phyloP scores from a whole-genome alignment of 208 protist species.

The Leishmania braziliensis region DNA sequence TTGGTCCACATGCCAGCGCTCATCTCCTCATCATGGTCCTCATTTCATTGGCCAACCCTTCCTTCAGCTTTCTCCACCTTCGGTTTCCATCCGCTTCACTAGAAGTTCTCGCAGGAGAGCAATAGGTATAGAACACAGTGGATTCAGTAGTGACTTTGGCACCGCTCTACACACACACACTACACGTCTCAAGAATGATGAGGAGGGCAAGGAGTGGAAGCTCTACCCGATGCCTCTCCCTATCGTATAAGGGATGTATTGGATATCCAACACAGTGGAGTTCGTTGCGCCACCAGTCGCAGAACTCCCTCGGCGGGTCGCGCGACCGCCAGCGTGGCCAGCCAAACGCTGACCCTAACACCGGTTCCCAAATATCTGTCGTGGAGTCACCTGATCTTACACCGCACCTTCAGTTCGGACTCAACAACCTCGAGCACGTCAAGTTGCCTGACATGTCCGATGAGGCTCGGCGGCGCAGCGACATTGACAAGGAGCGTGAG shows the following conservation, averaged over 20 bases:
- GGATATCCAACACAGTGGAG: conserved; percentile 13
- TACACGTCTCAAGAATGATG: conserved; percentile 24
- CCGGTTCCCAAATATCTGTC: conserved; percentile 77
- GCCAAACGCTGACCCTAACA: conserved; percentile 71
- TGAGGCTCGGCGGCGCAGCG: conserved; percentile 51
- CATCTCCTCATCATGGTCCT: background rate
- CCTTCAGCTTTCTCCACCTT: background rate
- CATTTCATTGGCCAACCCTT: background rate
- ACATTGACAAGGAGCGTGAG: conserved; percentile 79
- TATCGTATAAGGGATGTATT: conserved; percentile 1
- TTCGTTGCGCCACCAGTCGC: conserved; percentile 33
- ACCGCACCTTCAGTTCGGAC: conserved; percentile 73
- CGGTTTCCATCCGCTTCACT: background rate
- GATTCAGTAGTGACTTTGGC: background rate
- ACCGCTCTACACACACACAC: background rate
- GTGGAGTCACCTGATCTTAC: conserved; percentile 79
- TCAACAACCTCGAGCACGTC: conserved; percentile 81
- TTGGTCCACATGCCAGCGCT: background rate
- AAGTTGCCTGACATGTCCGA: conserved; percentile 65
- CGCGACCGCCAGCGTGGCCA: conserved; percentile 71
- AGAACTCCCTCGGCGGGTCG: conserved; percentile 53
- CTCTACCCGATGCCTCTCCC: conserved; percentile 10
- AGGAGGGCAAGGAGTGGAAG: conserved; percentile 9
- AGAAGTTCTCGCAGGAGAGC: background rate
- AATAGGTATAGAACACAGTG: background rate